Conservation (phyloP, 192 early-diverging fungal genomes). For the Coemansia sp. region DNA sequence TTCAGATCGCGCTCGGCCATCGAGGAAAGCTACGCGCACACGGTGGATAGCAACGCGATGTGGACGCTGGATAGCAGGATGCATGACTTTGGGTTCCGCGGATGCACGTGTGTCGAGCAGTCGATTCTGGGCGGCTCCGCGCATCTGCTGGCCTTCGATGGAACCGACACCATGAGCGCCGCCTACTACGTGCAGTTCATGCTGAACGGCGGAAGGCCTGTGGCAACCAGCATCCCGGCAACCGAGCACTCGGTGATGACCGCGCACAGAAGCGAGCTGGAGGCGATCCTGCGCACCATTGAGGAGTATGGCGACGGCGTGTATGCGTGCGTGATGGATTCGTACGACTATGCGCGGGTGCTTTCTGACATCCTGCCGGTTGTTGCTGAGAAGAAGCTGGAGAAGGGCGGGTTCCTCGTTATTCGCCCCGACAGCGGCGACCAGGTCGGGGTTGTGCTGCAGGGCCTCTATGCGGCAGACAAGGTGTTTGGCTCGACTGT, state of each 20-base stretch:
- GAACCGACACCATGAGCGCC: slow-evolving; percentile 79
- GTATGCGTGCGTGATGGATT: slow-evolving; percentile 90
- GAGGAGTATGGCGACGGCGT: slow-evolving; percentile 68
- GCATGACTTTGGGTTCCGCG: slow-evolving; percentile 94
- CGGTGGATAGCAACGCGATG: slow-evolving; percentile 63
- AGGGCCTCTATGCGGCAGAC: slow-evolving; percentile 71
- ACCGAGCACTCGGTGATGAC: slow-evolving; percentile 95
- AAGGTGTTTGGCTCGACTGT: slow-evolving; percentile 66
- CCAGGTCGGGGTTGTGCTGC: slow-evolving; percentile 71
- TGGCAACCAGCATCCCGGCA: slow-evolving; percentile 79
- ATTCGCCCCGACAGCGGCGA: slow-evolving; percentile 88
- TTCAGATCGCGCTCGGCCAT: slow-evolving; percentile 64
- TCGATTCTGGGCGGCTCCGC: slow-evolving; percentile 82
- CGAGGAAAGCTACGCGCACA: slow-evolving; percentile 60
- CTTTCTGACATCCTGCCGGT: slow-evolving; percentile 72
- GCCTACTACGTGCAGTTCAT: slow-evolving; percentile 77
- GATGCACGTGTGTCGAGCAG: slow-evolving; percentile 83
- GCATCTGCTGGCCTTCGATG: slow-evolving; percentile 82
- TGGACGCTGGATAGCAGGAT: slow-evolving; percentile 65
- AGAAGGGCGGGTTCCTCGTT: slow-evolving; percentile 77
- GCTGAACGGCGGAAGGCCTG: slow-evolving; percentile 72
- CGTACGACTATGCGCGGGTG: slow-evolving; percentile 80
- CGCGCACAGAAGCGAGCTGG: slow-evolving; percentile 65
- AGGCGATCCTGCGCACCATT: slow-evolving; percentile 70
- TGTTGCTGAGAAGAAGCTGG: slow-evolving; percentile 66